These are phyloP conservation scores for Trichoderma sp. DNA, from an alignment of 2,329 filamentous ascomycete genomes.

Conservation along the genomic window DNA sequence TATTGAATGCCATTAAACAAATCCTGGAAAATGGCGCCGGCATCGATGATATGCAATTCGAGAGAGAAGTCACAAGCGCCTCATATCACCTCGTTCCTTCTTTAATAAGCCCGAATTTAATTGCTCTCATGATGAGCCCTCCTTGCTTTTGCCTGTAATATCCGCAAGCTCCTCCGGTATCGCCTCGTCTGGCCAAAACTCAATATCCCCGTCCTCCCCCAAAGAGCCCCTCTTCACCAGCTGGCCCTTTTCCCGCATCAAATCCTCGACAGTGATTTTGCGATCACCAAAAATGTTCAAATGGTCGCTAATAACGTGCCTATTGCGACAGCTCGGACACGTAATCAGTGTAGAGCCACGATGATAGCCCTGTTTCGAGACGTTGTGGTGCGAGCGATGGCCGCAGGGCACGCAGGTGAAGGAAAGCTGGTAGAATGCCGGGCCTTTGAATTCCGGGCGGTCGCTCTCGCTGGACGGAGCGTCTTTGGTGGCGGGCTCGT, in stretches of 20 bases:
- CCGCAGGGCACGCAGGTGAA: conserved; percentile 92
- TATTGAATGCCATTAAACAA: background rate
- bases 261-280: conserved; percentile 72
- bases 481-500: conserved; percentile 29
- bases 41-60: background rate
- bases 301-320: conserved; percentile 92
- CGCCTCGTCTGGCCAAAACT: conserved; percentile 82
- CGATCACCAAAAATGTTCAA: conserved; percentile 75
- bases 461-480: conserved; percentile 37
- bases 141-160: conserved; percentile 23
- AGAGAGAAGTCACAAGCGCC: background rate
- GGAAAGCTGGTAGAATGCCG: conserved; percentile 81
- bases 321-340: conserved; percentile 82
- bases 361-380: conserved; percentile 96
- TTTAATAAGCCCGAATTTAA: background rate
- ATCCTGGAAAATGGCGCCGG: background rate
- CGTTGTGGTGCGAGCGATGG: conserved; percentile 76
- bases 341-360: conserved; percentile 85
- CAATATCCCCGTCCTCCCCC: conserved; percentile 80
- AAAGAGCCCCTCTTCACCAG: conserved; percentile 72
- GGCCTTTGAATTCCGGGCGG: conserved; percentile 40
- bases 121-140: background rate
- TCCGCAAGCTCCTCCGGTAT: conserved; percentile 31
- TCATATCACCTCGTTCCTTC: background rate
- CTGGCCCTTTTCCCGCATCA: conserved; percentile 76